Evolutionary conservation across 179 eudicot genomes (phyloP).

Genomic region (Corrigiola litoralis): DNA sequence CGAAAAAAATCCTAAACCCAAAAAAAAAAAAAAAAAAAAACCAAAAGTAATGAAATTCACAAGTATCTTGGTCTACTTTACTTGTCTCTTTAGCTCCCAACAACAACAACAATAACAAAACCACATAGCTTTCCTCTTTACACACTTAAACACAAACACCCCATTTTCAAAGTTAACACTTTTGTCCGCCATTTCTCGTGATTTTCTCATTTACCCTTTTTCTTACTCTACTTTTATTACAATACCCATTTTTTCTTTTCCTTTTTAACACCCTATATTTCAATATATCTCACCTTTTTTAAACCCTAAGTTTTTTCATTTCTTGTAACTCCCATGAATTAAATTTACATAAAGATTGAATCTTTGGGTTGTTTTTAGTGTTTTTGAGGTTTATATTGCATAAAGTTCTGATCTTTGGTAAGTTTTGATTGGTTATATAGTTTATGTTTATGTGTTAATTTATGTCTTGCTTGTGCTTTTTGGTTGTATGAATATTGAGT

Average conservation of each 20-base stretch:
- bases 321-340: not conserved
- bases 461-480: not conserved
- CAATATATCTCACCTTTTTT: not conserved
- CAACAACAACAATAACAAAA: no score
- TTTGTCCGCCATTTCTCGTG: conserved; percentile 22
- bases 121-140: conserved; percentile 3
- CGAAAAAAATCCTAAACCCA: no score
- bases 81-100: not conserved
- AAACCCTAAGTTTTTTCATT: conserved; percentile 21
- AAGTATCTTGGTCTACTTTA: not conserved
- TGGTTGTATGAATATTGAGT: not conserved
- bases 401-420: conserved; percentile 8
- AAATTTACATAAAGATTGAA: not conserved
- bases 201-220: not conserved
- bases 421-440: not conserved
- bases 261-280: not conserved
- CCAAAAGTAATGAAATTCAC: no score
- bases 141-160: not conserved
- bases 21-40: no score
- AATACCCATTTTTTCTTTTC: not conserved
- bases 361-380: not conserved
- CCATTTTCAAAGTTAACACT: conserved; percentile 3
- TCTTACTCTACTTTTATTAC: not conserved
- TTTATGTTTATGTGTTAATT: not conserved
- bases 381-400: not conserved